Conservation (phyloP, 768 basidiomycete species). For the Rubroboletus pulcherrimus region DNA sequence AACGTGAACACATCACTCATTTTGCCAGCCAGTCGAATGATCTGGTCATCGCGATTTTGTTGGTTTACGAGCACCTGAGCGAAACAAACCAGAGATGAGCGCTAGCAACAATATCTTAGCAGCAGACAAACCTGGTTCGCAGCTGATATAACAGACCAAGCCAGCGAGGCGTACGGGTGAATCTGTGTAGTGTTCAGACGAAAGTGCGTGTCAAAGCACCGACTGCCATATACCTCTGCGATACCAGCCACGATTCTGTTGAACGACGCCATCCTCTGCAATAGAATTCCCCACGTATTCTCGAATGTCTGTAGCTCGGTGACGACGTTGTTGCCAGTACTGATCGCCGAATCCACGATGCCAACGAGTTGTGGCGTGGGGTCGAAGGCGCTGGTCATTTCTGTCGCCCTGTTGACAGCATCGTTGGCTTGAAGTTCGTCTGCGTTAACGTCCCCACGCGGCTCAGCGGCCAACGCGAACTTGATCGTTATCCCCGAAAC, state of each 20-base stretch:
- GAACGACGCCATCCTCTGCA: not conserved
- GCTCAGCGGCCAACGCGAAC: not conserved
- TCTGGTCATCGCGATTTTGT: not conserved
- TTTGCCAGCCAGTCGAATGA: not conserved
- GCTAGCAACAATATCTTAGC: not conserved
- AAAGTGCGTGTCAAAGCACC: not conserved
- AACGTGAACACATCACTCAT: slow-evolving; percentile 1
- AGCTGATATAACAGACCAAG: no score
- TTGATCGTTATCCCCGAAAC: not conserved
- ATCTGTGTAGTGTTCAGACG: not conserved
- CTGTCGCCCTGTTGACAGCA: not conserved
- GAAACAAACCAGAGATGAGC: not conserved
- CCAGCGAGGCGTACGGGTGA: no score
- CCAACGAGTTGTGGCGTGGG: not conserved
- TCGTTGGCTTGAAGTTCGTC: not conserved
- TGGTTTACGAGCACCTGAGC: not conserved
- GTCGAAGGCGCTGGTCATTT: not conserved
- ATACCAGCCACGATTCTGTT: not conserved
- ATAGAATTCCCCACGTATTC: not conserved
- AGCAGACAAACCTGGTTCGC: not conserved
- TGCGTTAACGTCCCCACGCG: not conserved
- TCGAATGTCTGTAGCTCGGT: not conserved
- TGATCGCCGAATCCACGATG: not conserved
- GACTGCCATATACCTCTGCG: not conserved
- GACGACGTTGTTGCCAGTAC: not conserved